phyloP scores from a whole-genome alignment of 2,329 filamentous ascomycete genomes.

The Orbilia brochopaga region DNA sequence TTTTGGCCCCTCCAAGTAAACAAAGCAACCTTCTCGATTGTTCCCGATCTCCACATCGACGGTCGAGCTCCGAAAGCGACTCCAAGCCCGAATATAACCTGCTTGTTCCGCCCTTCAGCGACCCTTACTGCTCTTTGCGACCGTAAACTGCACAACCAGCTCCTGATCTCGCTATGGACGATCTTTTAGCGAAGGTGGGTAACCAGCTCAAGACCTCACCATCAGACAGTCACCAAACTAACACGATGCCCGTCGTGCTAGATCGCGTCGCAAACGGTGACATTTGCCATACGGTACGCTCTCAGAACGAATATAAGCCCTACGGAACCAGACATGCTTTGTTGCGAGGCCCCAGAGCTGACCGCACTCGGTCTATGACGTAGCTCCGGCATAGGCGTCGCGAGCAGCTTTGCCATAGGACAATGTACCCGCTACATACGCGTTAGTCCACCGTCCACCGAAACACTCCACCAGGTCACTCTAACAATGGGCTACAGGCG shows the following conservation, averaged over 20 bases:
- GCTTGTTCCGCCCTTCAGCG: background rate
- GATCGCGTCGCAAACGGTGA: slow-evolving; percentile 51
- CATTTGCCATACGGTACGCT: slow-evolving; percentile 47
- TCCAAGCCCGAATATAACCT: background rate
- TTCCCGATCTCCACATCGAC: background rate
- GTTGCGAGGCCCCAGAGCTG: background rate
- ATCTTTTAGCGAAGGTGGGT: slow-evolving; percentile 49
- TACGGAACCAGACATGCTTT: background rate
- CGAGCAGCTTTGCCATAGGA: slow-evolving; percentile 55
- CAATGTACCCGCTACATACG: slow-evolving; percentile 54
- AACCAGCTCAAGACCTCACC: slow-evolving; percentile 15
- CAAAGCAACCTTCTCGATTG: slow-evolving; percentile 18
- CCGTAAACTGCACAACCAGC: background rate
- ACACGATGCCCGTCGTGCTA: slow-evolving; percentile 6
- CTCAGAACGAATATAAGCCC: background rate
- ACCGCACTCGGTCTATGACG: slow-evolving; percentile 2
- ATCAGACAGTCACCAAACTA: slow-evolving; percentile 11
- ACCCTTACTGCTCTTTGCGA: background rate
- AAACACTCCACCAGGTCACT: slow-evolving; percentile 1
- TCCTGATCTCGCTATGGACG: slow-evolving; percentile 30
- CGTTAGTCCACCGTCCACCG: slow-evolving; percentile 41
- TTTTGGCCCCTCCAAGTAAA: slow-evolving; percentile 33
- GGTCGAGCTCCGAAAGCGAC: slow-evolving; percentile 2
- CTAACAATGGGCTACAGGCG: slow-evolving; percentile 59
- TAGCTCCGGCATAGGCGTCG: slow-evolving; percentile 55